Evolutionary conservation across 331 rosid species (phyloP).

Genomic region (Cucumis variabilis): DNA sequence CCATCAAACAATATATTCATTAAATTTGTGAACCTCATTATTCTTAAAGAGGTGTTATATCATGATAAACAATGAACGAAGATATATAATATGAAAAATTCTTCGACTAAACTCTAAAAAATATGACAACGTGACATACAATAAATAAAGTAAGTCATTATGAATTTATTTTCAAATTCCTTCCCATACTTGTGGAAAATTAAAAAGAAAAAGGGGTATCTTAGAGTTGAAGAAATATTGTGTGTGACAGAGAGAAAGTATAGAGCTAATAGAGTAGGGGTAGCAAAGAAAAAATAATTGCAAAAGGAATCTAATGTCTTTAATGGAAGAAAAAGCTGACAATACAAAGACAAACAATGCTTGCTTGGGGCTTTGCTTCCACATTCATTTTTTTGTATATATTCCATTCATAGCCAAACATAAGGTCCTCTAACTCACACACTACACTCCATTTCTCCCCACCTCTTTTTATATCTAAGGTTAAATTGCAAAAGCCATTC

Average conservation of each 20-base stretch:
- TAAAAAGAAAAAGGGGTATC: neutral
- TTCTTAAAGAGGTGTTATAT: too few relatives aligned
- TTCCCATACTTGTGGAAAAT: too few relatives aligned
- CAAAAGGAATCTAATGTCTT: conserved; percentile 32
- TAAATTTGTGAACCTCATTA: too few relatives aligned
- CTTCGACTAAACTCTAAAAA: too few relatives aligned
- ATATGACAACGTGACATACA: too few relatives aligned
- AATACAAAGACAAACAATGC: neutral
- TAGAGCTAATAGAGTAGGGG: neutral
- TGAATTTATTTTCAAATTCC: too few relatives aligned
- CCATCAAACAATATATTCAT: too few relatives aligned
- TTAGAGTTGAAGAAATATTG: conserved; percentile 2
- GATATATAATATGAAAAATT: too few relatives aligned
- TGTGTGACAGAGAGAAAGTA: neutral
- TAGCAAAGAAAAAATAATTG: neutral
- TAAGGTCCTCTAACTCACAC: neutral
- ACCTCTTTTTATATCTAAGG: neutral
- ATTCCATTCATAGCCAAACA: neutral
- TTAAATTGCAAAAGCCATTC: too few relatives aligned
- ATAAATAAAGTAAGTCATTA: too few relatives aligned
- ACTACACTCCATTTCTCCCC: neutral
- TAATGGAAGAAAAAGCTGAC: conserved; percentile 23
- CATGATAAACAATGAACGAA: too few relatives aligned
- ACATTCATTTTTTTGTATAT: neutral
- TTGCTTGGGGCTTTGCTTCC: conserved; percentile 4